Evolutionary conservation across 1,284 basidiomycete genomes (phyloP).

Genomic region (Wallemia ichthyophaga): DNA sequence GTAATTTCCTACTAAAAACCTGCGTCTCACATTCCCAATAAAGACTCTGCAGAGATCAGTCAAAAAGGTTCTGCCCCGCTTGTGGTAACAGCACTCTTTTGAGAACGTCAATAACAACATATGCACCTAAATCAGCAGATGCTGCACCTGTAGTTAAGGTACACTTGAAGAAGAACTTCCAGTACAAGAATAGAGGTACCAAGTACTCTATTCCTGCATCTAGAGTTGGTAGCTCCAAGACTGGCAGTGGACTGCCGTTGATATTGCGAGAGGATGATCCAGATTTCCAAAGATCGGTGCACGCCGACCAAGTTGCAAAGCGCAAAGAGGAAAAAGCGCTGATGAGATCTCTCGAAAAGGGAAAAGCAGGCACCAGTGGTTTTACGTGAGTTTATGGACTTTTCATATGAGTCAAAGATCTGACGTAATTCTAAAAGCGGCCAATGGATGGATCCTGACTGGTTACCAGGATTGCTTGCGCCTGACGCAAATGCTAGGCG

Average conservation of each 20-base stretch:
- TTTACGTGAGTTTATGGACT: conserved; percentile 21
- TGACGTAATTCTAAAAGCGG: too few species aligned
- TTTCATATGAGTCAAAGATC: too few species aligned
- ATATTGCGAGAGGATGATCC: conserved; percentile 70
- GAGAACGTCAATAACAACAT: conserved; percentile 65
- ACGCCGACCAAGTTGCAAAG: conserved; percentile 34
- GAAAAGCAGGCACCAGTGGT: conserved; percentile 20
- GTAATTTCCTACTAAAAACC: conserved; percentile 15
- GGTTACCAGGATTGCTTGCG: conserved; percentile 58
- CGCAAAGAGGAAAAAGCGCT: conserved; percentile 47
- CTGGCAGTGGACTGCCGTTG: conserved; percentile 22
- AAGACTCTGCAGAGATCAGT: conserved; percentile 81
- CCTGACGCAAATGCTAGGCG: conserved; percentile 42
- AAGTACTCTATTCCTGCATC: conserved; percentile 78
- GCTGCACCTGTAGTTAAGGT: conserved; percentile 38
- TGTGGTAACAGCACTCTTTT: conserved; percentile 81
- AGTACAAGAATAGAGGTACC: conserved; percentile 71
- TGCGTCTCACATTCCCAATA: not conserved
- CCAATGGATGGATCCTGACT: conserved; percentile 12
- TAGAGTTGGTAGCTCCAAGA: conserved; percentile 63
- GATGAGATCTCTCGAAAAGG: conserved; percentile 28
- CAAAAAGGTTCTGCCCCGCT: conserved; percentile 87
- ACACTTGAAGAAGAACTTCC: conserved; percentile 80
- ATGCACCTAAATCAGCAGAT: conserved; percentile 17
- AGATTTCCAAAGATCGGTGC: conserved; percentile 53